These are phyloP conservation scores for Clonostachys byssicola DNA, from an alignment of 2,329 filamentous ascomycete species.

Conservation along the genomic window DNA sequence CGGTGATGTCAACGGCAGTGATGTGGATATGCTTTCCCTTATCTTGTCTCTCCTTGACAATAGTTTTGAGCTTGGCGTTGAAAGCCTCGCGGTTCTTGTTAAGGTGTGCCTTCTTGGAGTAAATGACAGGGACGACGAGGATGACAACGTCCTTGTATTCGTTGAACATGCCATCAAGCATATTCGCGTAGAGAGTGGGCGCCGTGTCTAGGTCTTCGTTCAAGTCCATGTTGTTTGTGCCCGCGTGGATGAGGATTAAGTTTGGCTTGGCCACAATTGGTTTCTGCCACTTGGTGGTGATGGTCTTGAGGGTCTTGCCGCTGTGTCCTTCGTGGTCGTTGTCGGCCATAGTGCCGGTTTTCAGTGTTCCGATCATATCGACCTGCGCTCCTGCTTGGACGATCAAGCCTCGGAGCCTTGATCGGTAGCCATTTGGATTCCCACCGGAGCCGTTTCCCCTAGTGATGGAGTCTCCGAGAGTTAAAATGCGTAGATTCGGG, in stretches of 20 bases:
- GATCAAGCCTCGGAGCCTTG: neutral
- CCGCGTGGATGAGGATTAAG: slow-evolving; percentile 12
- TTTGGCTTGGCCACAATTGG: slow-evolving; percentile 9
- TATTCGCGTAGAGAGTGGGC: slow-evolving; percentile 6
- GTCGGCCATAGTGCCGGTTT: slow-evolving; percentile 4
- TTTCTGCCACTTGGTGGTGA: slow-evolving; percentile 1
- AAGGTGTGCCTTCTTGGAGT: slow-evolving; percentile 11
- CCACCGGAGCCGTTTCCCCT: slow-evolving; percentile 2
- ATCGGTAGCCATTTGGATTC: slow-evolving; percentile 4
- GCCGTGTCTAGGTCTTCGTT: slow-evolving; percentile 5
- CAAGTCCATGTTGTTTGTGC: slow-evolving; percentile 13
- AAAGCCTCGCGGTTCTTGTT: slow-evolving; percentile 15
- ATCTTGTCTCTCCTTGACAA: slow-evolving; percentile 10
- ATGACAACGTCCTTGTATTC: slow-evolving; percentile 6
- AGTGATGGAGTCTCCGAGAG: slow-evolving; percentile 6
- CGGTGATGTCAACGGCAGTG: slow-evolving; percentile 5
- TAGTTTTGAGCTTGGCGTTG: slow-evolving; percentile 19
- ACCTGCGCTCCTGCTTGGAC: slow-evolving; percentile 1
- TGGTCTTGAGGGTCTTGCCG: slow-evolving; percentile 5
- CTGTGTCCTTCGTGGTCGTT: slow-evolving; percentile 10
- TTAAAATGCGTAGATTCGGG: slow-evolving; percentile 4
- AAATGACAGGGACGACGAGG: slow-evolving; percentile 11
- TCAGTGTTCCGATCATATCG: slow-evolving; percentile 7
- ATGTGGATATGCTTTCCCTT: slow-evolving; percentile 7
- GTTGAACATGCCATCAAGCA: slow-evolving; percentile 9